phyloP scores from a whole-genome alignment of 257 asterid genomes.

The Solanum dulcamara region DNA sequence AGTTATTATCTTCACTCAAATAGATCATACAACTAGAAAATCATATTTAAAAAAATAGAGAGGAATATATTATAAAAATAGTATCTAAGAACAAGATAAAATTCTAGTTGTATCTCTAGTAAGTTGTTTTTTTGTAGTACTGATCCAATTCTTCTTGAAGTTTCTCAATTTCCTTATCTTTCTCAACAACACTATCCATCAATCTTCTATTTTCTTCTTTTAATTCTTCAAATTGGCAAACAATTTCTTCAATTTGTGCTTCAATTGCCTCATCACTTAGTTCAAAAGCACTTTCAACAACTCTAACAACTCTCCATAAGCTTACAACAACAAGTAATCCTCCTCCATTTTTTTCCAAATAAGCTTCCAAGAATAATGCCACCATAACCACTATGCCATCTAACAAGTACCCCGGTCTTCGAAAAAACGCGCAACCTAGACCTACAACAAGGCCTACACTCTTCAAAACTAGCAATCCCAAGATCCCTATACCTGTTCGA shows the following conservation, averaged over 20 bases:
- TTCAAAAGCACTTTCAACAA: constrained; percentile 26
- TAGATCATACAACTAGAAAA: too few species aligned
- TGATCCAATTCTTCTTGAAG: constrained; percentile 4
- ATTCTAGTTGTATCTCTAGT: background rate
- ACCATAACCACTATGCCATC: constrained; percentile 16
- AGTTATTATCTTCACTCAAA: too few species aligned
- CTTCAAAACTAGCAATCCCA: constrained; percentile 5
- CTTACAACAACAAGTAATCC: constrained; percentile 22
- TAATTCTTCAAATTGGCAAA: constrained; percentile 14
- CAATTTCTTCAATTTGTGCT: constrained; percentile 7
- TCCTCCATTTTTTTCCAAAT: constrained; percentile 14
- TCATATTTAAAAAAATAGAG: too few species aligned
- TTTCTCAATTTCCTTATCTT: constrained; percentile 8
- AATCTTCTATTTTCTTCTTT: constrained; percentile 15
- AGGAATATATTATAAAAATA: background rate
- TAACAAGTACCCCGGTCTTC: constrained; percentile 11
- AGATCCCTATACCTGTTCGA: background rate
- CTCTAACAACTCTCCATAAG: constrained; percentile 24
- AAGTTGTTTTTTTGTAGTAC: background rate
- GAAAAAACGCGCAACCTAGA: constrained; percentile 3
- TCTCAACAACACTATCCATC: constrained; percentile 8
- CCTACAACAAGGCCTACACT: constrained; percentile 7
- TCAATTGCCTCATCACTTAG: constrained; percentile 23
- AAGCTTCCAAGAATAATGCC: constrained; percentile 16
- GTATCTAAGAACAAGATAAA: background rate